Base-by-base conservation (phyloP, 176 grass and related monocot genomes). In the Triticum monococcum region DNA sequence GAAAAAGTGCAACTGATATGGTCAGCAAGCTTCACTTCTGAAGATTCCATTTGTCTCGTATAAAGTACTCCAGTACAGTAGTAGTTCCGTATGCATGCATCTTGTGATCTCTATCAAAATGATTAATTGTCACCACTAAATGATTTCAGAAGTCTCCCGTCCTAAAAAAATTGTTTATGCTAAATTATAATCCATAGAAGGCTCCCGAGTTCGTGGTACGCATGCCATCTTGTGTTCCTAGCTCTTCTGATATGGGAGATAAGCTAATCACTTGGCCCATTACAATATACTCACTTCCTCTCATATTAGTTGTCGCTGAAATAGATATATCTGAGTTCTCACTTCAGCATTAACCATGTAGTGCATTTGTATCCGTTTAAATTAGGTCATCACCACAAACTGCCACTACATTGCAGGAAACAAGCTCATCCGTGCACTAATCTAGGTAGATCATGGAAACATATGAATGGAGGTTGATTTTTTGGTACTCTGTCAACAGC, bases 131-230 rank as follows among this genome's bases (percentile, higher is more conserved):
- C 9, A 78, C 4, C 37, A 38, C 23, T 6, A 17, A 32, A 45
- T 45, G 38, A 33, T 75, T 57, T 26, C 36, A 35, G 16, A 50
- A 75, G 75, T 61, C 68, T 67, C 46, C 64, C 17, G 9, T 61
- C 13, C 7, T 24, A 33, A 32, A 11, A 17, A 33, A 81, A 60
- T 85, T 67, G 25, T 85, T 86, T 85, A 76, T 52, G 35, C 20
- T 4, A 4, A 32, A 67, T 83, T 43, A 79, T 90, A 22, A 65
- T 66, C 65, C 33, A 24, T 43, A 14, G 31, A 63, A 79, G 84
- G 6, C 31, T 79, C 65, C 65, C 38, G 18, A 41, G 54, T 83
- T 78, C 13, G 13, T 65, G 73, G 79, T 32, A 83, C 40, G 3
- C n/a, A 17, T 50, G 46, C 43, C 25, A 72, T 79, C 54, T 78